These are phyloP conservation scores for Cavenderia fasciculata DNA, from an alignment of 78 protist species.

Conservation along the genomic window DNA sequence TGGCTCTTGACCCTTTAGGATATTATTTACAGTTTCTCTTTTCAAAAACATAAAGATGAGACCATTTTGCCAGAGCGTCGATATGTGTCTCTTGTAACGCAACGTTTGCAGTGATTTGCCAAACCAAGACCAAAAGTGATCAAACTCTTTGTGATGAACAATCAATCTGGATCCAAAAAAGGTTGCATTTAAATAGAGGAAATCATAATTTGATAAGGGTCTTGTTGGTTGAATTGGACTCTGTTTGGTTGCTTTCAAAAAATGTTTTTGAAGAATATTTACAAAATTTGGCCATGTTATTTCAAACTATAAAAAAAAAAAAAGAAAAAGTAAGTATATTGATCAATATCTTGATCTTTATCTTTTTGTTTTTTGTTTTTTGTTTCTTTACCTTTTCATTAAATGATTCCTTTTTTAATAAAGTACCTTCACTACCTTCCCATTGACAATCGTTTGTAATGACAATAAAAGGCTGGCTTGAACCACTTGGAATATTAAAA, in stretches of 20 bases:
- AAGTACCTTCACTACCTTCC: constrained; percentile 74
- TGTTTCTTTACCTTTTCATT: constrained; percentile 27
- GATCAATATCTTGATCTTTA: background rate
- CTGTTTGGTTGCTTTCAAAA: constrained; percentile 81
- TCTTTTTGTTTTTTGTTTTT: too few relatives aligned
- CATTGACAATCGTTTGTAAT: constrained; percentile 85
- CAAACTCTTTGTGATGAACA: constrained; percentile 74
- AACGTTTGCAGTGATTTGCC: constrained; percentile 81
- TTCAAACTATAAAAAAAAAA: constrained; percentile 38
- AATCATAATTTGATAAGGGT: constrained; percentile 74
- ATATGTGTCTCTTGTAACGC: constrained; percentile 75
- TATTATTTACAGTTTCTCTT: constrained; percentile 37
- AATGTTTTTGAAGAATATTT: constrained; percentile 80
- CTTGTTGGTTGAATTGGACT: constrained; percentile 68
- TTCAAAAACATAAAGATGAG: constrained; percentile 73
- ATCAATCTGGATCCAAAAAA: constrained; percentile 38
- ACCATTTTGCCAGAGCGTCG: constrained; percentile 72
- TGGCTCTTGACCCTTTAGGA: constrained; percentile 51
- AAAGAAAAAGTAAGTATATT: background rate
- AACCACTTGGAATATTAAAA: constrained; percentile 21
- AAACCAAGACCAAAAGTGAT: constrained; percentile 81
- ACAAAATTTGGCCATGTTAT: constrained; percentile 79
- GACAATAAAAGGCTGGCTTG: constrained; percentile 80
- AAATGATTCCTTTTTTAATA: constrained; percentile 68
- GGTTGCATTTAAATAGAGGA: constrained; percentile 35